phyloP scores from a whole-genome alignment of 768 basidiomycete genomes.

The Steccherinum ochraceum region DNA sequence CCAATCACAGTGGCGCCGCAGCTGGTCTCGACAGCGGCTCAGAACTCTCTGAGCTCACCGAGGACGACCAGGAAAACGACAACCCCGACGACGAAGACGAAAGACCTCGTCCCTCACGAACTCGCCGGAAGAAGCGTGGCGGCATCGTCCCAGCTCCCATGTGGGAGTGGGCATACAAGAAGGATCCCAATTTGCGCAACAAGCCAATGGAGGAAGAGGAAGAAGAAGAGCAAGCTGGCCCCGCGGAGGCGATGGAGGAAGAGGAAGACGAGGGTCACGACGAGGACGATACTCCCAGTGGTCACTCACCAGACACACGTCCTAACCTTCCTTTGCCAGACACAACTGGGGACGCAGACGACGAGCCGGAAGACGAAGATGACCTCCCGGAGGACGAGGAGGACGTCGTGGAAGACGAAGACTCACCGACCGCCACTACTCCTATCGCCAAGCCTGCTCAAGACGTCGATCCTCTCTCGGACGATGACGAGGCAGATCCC shows the following conservation, averaged over 20 bases:
- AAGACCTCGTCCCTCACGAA: constrained; percentile 7
- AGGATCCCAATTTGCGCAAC: constrained; percentile 25
- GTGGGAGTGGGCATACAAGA: constrained; percentile 75
- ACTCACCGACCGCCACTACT: not conserved
- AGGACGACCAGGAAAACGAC: constrained; percentile 61
- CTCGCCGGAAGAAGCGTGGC: constrained; percentile 29
- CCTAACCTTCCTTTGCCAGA: constrained; percentile 9
- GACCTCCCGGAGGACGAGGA: constrained; percentile 8
- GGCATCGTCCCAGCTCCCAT: constrained; percentile 73
- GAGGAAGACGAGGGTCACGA: constrained; percentile 49
- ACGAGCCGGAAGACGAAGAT: constrained; percentile 24
- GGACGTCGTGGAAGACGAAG: not conserved
- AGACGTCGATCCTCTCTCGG: constrained; percentile 19
- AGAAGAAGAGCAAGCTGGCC: constrained; percentile 38
- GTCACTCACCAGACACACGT: constrained; percentile 10
- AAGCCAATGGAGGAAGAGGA: constrained; percentile 39
- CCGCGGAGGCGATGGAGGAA: constrained; percentile 54
- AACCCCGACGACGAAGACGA: constrained; percentile 22
- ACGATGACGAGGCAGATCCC: constrained; percentile 23
- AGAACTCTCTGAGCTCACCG: constrained; percentile 79
- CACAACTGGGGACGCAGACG: constrained; percentile 24
- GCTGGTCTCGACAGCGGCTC: constrained; percentile 57
- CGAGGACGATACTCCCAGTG: constrained; percentile 29
- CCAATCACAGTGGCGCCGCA: constrained; percentile 25
- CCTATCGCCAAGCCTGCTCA: not conserved